Evolutionary conservation across 2,329 filamentous ascomycete genomes (phyloP).

Genomic region (Pseudogymnoascus sp.): DNA sequence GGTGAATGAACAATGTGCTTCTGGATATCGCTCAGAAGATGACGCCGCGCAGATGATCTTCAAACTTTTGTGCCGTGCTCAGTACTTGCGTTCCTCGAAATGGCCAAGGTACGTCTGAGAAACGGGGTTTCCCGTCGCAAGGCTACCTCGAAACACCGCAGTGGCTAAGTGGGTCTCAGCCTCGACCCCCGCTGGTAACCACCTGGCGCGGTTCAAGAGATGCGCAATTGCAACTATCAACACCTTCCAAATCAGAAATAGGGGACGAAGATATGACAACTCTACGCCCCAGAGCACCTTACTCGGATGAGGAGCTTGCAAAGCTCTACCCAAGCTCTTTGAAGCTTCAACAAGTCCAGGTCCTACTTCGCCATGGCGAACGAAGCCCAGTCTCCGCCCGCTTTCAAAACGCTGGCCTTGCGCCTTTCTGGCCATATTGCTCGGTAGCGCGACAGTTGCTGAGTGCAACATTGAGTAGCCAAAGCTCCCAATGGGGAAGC

Average conservation of each 20-base stretch:
- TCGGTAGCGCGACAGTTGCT: slow-evolving; percentile 64
- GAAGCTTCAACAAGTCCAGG: slow-evolving; percentile 81
- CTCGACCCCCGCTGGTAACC: not conserved
- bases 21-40: slow-evolving; percentile 2
- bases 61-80: not conserved
- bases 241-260: not conserved
- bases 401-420: slow-evolving; percentile 70
- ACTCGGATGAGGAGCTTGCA: slow-evolving; percentile 71
- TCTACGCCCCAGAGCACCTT: slow-evolving; percentile 64
- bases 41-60: not conserved
- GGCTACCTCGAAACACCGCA: not conserved
- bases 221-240: not conserved
- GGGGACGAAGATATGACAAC: slow-evolving; percentile 60
- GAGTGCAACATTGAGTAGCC: slow-evolving; percentile 48
- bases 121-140: slow-evolving; percentile 3
- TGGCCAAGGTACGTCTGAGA: not conserved
- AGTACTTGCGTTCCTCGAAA: not conserved
- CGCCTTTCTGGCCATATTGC: slow-evolving; percentile 83
- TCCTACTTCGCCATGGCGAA: slow-evolving; percentile 72
- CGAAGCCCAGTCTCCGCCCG: slow-evolving; percentile 81
- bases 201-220: not conserved
- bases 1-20: not conserved
- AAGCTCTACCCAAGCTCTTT: slow-evolving; percentile 73
- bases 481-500: slow-evolving; percentile 29
- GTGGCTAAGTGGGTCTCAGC: not conserved